These are phyloP conservation scores for Trichomonas tenax DNA, from an alignment of 208 protist species.

Conservation along the genomic window DNA sequence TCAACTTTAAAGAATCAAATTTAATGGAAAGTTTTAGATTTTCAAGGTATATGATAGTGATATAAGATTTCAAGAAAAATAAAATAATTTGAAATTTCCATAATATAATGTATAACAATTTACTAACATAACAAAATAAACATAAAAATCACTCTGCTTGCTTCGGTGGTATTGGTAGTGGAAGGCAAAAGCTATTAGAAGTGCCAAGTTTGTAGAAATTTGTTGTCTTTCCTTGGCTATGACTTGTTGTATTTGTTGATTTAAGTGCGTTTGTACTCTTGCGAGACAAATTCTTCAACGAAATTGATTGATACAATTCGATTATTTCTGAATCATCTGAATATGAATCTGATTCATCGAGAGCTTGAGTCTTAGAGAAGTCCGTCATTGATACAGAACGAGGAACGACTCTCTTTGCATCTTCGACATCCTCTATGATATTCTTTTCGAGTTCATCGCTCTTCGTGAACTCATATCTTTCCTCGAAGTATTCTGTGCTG, in stretches of 20 bases:
- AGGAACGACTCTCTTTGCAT: neutral
- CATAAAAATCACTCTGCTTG: neutral
- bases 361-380: neutral
- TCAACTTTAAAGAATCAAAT: no score
- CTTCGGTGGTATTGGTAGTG: neutral
- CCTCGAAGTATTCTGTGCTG: neutral
- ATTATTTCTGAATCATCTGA: neutral
- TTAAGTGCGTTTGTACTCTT: neutral
- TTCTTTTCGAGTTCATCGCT: neutral
- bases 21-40: no score
- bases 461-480: neutral
- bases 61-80: no score
- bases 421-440: neutral
- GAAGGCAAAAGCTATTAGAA: neutral
- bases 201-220: neutral
- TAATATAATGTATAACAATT: no score
- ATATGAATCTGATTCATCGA: neutral
- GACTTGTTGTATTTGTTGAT: neutral
- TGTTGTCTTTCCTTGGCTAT: neutral
- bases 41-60: no score
- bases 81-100: no score
- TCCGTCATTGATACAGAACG: neutral
- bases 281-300: neutral
- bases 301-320: neutral
- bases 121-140: neutral